Percentiles rank a stretch among this genome's conserved stretches.
Conservation (phyloP, 2,329 filamentous ascomycete species). For the Ceratocystis ficicola region DNA sequence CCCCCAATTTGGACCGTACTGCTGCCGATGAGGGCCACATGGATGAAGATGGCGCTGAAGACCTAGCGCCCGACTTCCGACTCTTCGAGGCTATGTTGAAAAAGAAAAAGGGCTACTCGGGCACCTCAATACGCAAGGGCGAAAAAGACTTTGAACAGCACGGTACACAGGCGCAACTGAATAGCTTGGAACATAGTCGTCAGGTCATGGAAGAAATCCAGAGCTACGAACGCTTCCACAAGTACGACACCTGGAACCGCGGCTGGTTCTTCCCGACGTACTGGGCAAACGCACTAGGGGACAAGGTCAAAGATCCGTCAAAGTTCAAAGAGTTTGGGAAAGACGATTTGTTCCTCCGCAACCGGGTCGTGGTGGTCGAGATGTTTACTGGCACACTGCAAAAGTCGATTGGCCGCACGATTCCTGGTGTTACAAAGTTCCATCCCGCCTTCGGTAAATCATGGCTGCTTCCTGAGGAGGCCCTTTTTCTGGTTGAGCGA, state of each 20-base stretch:
- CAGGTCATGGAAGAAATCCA: conserved; percentile 83
- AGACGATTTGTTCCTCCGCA: conserved; percentile 28
- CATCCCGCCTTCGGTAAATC: conserved; percentile 47
- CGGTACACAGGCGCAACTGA: conserved; percentile 68
- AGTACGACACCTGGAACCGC: conserved; percentile 50
- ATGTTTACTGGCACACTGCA: conserved; percentile 60
- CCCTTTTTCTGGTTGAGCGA: conserved; percentile 76
- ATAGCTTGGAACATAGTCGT: conserved; percentile 66
- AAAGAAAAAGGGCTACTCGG: conserved; percentile 41
- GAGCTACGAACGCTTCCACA: conserved; percentile 61
- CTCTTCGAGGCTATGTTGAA: conserved; percentile 47
- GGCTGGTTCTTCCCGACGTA: conserved; percentile 62
- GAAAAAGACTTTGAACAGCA: conserved; percentile 97
- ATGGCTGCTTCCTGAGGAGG: conserved; percentile 86
- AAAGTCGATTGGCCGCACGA: conserved; percentile 59
- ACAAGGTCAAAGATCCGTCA: conserved; percentile 22
- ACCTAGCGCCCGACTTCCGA: conserved; percentile 79
- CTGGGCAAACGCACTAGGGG: conserved; percentile 31
- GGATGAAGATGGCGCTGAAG: conserved; percentile 52
- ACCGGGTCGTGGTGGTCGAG: conserved; percentile 55
- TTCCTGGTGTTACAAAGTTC: conserved; percentile 42
- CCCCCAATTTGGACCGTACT: conserved; percentile 26
- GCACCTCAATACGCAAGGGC: conserved; percentile 69
- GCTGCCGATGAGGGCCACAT: conserved; percentile 26
- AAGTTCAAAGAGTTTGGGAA: conserved; percentile 20